Percentiles rank a stretch among this genome's conserved stretches.
Evolutionary conservation across 306 rosid species (phyloP).

Genomic region (Lablab purpureus): DNA sequence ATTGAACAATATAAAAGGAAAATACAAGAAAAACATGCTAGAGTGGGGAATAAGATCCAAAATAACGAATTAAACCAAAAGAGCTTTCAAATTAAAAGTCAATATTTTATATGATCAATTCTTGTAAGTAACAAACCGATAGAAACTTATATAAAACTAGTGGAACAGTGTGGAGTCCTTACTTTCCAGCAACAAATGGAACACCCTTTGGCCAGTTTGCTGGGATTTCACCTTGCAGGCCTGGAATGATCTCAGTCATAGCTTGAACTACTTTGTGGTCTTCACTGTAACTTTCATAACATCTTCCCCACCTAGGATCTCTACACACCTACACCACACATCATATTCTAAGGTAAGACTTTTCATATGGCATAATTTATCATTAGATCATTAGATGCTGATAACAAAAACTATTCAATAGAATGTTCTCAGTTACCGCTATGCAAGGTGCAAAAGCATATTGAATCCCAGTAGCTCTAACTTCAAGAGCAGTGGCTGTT

Average conservation of each 20-base stretch:
- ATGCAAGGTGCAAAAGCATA: too few relatives aligned
- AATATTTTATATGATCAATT: background rate
- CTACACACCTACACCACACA: constrained; percentile 45
- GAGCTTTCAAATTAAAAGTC: background rate
- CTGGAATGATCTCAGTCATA: constrained; percentile 35
- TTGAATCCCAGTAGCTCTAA: too few relatives aligned
- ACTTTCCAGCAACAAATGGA: constrained; percentile 52
- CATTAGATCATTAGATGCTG: background rate
- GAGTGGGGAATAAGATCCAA: too few relatives aligned
- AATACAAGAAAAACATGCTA: too few relatives aligned
- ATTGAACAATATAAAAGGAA: too few relatives aligned
- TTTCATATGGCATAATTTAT: background rate
- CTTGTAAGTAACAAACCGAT: background rate
- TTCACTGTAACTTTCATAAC: too few relatives aligned
- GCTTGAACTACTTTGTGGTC: too few relatives aligned
- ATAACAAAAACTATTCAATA: background rate
- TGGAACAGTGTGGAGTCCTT: constrained; percentile 1
- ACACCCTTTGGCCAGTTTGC: constrained; percentile 44
- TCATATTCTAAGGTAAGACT: background rate
- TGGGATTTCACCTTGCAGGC: constrained; percentile 53
- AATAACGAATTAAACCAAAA: background rate
- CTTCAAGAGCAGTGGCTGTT: too few relatives aligned
- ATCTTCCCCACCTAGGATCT: constrained; percentile 39
- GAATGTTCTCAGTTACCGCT: background rate
- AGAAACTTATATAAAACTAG: background rate